Conservation (phyloP, 83 land plant genomes). For the Thuja plicata region DNA sequence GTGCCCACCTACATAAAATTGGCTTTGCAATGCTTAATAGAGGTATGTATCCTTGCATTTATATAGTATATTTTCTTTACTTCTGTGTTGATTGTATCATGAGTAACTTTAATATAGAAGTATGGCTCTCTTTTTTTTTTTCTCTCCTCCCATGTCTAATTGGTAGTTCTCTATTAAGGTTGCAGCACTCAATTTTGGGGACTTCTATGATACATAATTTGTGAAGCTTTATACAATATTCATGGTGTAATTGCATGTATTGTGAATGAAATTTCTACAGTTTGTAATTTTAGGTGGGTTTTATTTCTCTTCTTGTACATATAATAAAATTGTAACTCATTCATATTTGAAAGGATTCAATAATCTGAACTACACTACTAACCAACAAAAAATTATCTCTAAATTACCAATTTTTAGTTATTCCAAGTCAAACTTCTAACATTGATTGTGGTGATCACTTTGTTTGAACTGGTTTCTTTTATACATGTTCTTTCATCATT, state of each 20-base stretch:
- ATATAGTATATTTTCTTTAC: too few relatives aligned
- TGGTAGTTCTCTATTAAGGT: too few relatives aligned
- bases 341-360: too few relatives aligned
- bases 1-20: constrained; percentile 78
- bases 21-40: constrained; percentile 78
- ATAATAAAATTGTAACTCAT: too few relatives aligned
- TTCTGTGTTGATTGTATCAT: background rate
- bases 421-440: background rate
- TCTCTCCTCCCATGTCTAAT: background rate
- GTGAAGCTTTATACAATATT: constrained; percentile 83
- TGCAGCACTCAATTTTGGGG: constrained; percentile 83
- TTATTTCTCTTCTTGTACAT: too few relatives aligned
- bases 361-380: background rate
- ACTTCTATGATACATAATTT: constrained; percentile 84
- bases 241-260: constrained; percentile 92
- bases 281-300: too few relatives aligned
- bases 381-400: too few relatives aligned
- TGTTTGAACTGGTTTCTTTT: background rate
- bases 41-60: too few relatives aligned
- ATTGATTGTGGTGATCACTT: background rate
- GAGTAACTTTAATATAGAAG: background rate
- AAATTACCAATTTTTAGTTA: too few relatives aligned
- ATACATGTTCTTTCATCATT: background rate
- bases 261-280: too few relatives aligned
- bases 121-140: background rate